Percentiles rank a stretch among this genome's conserved stretches.
Evolutionary conservation across 371 early-diverging fungal species (phyloP).

Genomic region (Scutellospora calospora): DNA sequence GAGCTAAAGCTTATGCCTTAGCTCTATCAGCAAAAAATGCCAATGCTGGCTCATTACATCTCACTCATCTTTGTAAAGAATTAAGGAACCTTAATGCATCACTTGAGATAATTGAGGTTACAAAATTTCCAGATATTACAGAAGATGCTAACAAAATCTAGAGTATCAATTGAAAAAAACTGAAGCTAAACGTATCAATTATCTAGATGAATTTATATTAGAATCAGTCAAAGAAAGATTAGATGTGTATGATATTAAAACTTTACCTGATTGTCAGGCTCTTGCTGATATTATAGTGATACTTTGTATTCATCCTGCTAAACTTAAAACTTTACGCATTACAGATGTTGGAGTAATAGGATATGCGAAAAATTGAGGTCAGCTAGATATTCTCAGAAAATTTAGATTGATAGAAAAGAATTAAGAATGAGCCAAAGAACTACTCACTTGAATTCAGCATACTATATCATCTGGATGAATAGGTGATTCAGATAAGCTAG

Average conservation of each 20-base stretch:
- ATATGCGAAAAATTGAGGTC: slow-evolving; percentile 23
- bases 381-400: slow-evolving; percentile 23
- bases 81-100: too few species aligned
- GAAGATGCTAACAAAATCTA: too few species aligned
- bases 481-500: slow-evolving; percentile 11
- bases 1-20: slow-evolving; percentile 29
- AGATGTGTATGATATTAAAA: slow-evolving; percentile 26
- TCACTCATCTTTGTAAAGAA: slow-evolving; percentile 12
- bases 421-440: slow-evolving; percentile 33
- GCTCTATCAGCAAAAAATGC: too few species aligned
- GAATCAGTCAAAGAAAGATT: too few species aligned
- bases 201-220: too few species aligned
- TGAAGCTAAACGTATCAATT: slow-evolving; percentile 5
- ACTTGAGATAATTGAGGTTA: not conserved
- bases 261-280: too few species aligned
- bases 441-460: slow-evolving; percentile 32
- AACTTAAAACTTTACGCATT: slow-evolving; percentile 37
- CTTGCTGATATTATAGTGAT: slow-evolving; percentile 24
- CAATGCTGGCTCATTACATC: slow-evolving; percentile 15
- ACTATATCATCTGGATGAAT: slow-evolving; percentile 30
- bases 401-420: slow-evolving; percentile 38
- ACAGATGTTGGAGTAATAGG: slow-evolving; percentile 17
- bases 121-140: too few species aligned
- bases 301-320: too few species aligned
- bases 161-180: not conserved